These are phyloP conservation scores for Sequoia sempervirens DNA, from an alignment of 75 land plant species.

Conservation along the genomic window DNA sequence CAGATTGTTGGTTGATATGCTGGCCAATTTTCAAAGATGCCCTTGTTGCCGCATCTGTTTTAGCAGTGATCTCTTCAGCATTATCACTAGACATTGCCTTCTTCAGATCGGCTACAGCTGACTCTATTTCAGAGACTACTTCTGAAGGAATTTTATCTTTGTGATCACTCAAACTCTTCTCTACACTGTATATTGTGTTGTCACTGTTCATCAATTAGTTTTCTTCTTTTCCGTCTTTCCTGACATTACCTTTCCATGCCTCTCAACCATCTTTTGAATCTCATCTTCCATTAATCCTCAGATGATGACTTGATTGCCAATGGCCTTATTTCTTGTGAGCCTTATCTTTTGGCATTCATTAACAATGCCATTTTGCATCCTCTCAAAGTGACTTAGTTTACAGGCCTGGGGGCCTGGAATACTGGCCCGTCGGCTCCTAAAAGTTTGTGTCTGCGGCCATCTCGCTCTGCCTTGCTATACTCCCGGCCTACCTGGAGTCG, in stretches of 20 bases:
- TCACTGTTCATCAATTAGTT: constrained; percentile 78
- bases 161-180: constrained; percentile 78
- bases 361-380: too few relatives aligned
- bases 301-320: too few relatives aligned
- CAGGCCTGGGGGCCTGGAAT: too few relatives aligned
- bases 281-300: too few relatives aligned
- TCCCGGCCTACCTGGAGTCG: too few relatives aligned
- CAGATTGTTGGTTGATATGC: constrained; percentile 42
- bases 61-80: constrained; percentile 63
- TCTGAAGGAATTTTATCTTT: constrained; percentile 74
- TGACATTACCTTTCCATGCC: too few relatives aligned
- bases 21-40: constrained; percentile 83
- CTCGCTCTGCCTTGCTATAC: too few relatives aligned
- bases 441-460: too few relatives aligned
- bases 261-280: constrained; percentile 88
- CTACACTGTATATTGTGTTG: constrained; percentile 72
- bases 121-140: constrained; percentile 53
- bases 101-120: constrained; percentile 68
- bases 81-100: constrained; percentile 52
- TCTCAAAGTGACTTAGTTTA: too few relatives aligned
- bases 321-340: too few relatives aligned
- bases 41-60: constrained; percentile 68
- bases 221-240: constrained; percentile 76
- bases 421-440: too few relatives aligned
- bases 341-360: too few relatives aligned